Conservation (phyloP, 2,329 filamentous ascomycete species). For the Colletotrichum sublineola region DNA sequence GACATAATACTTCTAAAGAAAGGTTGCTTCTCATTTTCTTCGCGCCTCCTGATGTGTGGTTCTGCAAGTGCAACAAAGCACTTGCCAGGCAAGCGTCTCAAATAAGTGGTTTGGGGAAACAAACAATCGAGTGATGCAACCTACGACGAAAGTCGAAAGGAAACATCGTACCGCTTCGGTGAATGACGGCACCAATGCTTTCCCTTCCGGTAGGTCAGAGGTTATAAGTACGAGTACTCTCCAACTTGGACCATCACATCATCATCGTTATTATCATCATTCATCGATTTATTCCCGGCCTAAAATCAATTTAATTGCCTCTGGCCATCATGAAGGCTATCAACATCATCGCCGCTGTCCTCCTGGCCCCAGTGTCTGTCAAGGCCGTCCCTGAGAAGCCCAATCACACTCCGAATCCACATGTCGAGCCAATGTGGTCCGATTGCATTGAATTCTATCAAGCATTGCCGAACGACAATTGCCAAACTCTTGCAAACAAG, state of each 20-base stretch:
- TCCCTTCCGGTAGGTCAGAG: neutral
- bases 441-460: conserved; percentile 24
- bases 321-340: conserved; percentile 8
- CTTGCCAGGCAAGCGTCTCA: neutral
- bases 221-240: neutral
- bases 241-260: neutral
- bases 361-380: neutral
- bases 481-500: conserved; percentile 45
- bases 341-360: neutral
- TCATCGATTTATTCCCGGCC: neutral
- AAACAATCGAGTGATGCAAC: neutral
- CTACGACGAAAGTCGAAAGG: neutral
- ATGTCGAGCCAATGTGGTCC: conserved; percentile 13
- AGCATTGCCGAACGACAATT: conserved; percentile 26
- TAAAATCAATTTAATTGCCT: neutral
- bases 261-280: neutral
- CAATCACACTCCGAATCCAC: neutral
- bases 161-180: neutral
- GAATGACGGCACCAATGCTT: neutral
- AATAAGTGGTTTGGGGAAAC: neutral
- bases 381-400: neutral
- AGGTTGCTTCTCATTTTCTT: neutral
- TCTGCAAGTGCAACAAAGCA: neutral
- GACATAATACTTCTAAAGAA: neutral
- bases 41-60: neutral